Conservation (phyloP, 2,329 filamentous ascomycete species). For the Penicillium sumatraense region DNA sequence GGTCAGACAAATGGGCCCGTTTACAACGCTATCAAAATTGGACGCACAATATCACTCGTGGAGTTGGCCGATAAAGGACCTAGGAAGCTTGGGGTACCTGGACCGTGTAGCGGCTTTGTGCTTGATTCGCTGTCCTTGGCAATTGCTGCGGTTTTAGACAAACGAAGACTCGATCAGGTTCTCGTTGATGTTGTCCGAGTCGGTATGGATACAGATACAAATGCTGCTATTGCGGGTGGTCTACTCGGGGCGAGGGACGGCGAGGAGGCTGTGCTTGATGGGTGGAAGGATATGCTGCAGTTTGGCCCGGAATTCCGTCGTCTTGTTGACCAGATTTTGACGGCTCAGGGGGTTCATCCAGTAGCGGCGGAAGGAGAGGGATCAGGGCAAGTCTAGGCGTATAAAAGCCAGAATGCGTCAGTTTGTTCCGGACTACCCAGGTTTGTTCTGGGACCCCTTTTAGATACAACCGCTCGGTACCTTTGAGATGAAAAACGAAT, state of each 20-base stretch:
- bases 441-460: too few relatives aligned
- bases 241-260: background rate
- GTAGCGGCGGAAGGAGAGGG: too few relatives aligned
- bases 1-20: background rate
- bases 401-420: too few relatives aligned
- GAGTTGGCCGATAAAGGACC: background rate
- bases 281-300: background rate
- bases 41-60: background rate
- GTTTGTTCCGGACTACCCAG: too few relatives aligned
- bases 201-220: background rate
- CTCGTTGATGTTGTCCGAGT: background rate
- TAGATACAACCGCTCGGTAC: too few relatives aligned
- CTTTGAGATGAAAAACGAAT: too few relatives aligned
- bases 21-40: background rate
- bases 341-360: background rate
- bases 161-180: background rate
- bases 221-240: background rate
- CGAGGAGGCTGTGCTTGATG: background rate
- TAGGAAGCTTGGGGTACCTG: background rate
- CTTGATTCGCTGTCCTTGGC: background rate
- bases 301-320: background rate
- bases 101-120: background rate
- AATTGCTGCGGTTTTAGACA: background rate
- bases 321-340: background rate
- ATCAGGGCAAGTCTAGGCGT: too few relatives aligned